These are phyloP conservation scores for Solanum medicagineum DNA, from an alignment of 257 asterid genomes.

Conservation along the genomic window DNA sequence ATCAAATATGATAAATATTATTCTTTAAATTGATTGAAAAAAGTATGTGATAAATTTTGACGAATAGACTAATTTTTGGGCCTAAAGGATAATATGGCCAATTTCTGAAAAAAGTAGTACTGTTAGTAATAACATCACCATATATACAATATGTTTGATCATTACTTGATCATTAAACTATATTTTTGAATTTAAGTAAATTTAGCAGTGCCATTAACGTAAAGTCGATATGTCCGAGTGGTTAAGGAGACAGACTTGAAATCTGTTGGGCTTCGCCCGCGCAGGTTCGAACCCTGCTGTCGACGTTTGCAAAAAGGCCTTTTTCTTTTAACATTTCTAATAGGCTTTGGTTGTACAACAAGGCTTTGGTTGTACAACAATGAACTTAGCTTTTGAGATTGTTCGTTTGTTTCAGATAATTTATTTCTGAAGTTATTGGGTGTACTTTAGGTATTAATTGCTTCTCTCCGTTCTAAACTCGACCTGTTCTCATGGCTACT, in stretches of 20 bases:
- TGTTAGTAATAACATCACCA: not conserved
- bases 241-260: constrained; percentile 96
- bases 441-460: not conserved
- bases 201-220: not conserved
- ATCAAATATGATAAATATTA: not conserved
- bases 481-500: not conserved
- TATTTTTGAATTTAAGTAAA: too few relatives aligned
- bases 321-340: too few relatives aligned
- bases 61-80: not conserved
- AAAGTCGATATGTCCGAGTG: constrained; percentile 86
- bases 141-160: too few relatives aligned
- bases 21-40: not conserved
- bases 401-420: not conserved
- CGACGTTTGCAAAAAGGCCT: not conserved
- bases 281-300: not conserved
- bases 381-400: too few relatives aligned
- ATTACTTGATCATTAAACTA: not conserved
- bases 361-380: too few relatives aligned
- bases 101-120: not conserved
- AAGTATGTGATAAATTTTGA: not conserved
- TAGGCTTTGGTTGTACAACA: too few relatives aligned
- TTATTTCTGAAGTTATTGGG: too few relatives aligned
- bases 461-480: not conserved
- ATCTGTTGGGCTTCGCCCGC: constrained; percentile 27
- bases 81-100: not conserved